Base-by-base conservation (phyloP, 306 rosid genomes). In the Phaseolus lunatus region DNA sequence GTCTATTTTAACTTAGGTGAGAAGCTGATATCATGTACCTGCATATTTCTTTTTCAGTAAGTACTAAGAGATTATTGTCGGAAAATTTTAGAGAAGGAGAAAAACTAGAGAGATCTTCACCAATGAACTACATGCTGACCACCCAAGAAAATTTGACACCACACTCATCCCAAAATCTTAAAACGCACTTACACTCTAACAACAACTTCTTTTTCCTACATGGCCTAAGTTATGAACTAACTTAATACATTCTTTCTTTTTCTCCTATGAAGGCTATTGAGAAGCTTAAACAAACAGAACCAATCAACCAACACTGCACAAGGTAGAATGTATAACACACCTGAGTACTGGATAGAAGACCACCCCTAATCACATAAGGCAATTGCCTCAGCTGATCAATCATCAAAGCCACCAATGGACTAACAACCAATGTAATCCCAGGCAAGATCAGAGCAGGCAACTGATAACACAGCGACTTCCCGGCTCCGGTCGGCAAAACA, bases 391-490 rank as follows among this genome's bases (percentile, higher is more conserved):
- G 87, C 87, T 94, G 98, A 84, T 94, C 98, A 76, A 92, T 88
- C 97, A 94, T 94, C 84, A 94, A 85, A 13, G 98, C 97, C 14
- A 94, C 82, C 81, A 94, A 84, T 54, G 97, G 97, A 83, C 98
- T 92, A 47, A 94, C 91, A 67, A 94, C 98, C 76, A 94, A 72
- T 11, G 95, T 94, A 74, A 90, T 69, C 72, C 98, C 98, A 10
- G 91, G 93, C 69, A 94, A 87, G 83, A 94, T 71, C 80, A 90
- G 53, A 16, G 98, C 90, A 15, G 97, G 88, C 66, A 94, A 83
- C 78, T 94, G 98, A 85, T 94, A 94, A 82, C 98, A 94, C 81
- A 94, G 53, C 5, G 98, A 92, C 82, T 94, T 94, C n/a, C 98
- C 98, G 0, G 93, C 97, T 1, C 98, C 98, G 0, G 98, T 94